These are phyloP conservation scores for Chrysophaeum taylorii DNA, from an alignment of 352 stramenopile species.

Conservation along the genomic window DNA sequence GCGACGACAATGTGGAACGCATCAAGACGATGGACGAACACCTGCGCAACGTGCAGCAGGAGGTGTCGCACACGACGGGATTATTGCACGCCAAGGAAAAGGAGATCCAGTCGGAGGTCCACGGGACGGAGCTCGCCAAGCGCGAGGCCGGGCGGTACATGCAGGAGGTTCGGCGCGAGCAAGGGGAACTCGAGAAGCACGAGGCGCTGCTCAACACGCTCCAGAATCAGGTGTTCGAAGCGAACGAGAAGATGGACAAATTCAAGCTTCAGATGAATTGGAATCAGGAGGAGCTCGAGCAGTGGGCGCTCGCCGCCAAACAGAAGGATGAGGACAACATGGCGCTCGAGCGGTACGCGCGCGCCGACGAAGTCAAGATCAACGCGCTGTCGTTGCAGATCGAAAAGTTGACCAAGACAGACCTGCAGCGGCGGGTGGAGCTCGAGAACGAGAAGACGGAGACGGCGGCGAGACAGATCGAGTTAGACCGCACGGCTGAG, in stretches of 20 bases:
- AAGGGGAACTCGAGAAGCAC: slow-evolving; percentile 58
- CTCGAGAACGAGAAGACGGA: slow-evolving; percentile 68
- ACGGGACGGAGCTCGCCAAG: slow-evolving; percentile 74
- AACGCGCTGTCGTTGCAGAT: slow-evolving; percentile 83
- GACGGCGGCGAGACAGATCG: slow-evolving; percentile 85
- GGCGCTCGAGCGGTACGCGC: slow-evolving; percentile 77
- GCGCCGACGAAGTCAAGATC: slow-evolving; percentile 82
- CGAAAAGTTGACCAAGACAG: slow-evolving; percentile 74
- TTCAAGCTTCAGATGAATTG: slow-evolving; percentile 94
- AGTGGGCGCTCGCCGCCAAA: slow-evolving; percentile 82
- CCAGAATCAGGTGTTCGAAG: slow-evolving; percentile 77
- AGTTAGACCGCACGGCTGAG: slow-evolving; percentile 83
- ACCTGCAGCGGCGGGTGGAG: slow-evolving; percentile 59
- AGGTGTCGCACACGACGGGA: slow-evolving; percentile 82
- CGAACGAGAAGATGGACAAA: slow-evolving; percentile 83
- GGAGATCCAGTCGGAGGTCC: slow-evolving; percentile 80
- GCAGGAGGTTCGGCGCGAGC: slow-evolving; percentile 54
- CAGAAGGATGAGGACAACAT: slow-evolving; percentile 90
- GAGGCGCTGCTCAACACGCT: slow-evolving; percentile 69
- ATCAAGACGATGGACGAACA: slow-evolving; percentile 87
- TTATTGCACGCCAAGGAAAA: slow-evolving; percentile 77
- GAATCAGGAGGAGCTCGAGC: slow-evolving; percentile 94
- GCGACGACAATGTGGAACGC: slow-evolving; percentile 68
- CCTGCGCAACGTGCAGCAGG: slow-evolving; percentile 86
- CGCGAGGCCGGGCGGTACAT: slow-evolving; percentile 69